A percentile compares a stretch with the other conserved stretches of the same genome.
These are phyloP conservation scores for Potentilla sterilis DNA, from an alignment of 306 rosid genomes.

Conservation along the genomic window DNA sequence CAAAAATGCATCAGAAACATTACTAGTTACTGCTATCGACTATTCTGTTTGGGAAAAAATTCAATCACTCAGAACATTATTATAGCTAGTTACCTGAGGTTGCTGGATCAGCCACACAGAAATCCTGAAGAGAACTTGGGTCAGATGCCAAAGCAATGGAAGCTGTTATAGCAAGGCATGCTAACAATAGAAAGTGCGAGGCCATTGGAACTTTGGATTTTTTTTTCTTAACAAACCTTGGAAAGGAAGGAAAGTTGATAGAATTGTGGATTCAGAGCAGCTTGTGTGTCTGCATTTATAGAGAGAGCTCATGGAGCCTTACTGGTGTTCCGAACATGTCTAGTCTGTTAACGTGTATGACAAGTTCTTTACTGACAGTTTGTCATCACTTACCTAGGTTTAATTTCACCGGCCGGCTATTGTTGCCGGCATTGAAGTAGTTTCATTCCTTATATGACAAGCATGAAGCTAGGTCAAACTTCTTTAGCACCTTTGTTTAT, in stretches of 20 bases:
- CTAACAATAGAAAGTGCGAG: constrained; percentile 3
- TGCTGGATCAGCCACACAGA: constrained; percentile 27
- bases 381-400: constrained; percentile 2
- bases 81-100: constrained; percentile 13
- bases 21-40: not conserved
- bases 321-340: not conserved
- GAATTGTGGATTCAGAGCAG: not conserved
- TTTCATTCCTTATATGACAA: not conserved
- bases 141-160: constrained; percentile 25
- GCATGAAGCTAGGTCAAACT: not conserved
- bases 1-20: not conserved
- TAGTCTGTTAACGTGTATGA: not conserved
- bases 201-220: constrained; percentile 5
- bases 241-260: not conserved
- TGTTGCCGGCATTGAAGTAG: not conserved
- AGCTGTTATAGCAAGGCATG: not conserved
- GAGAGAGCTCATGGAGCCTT: not conserved
- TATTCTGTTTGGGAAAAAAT: not conserved
- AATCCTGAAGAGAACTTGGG: constrained; percentile 30
- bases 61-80: not conserved
- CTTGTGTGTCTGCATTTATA: not conserved
- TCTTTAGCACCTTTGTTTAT: not conserved
- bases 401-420: not conserved
- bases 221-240: not conserved
- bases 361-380: not conserved